Conservation (phyloP, 1,284 basidiomycete species). For the Microbotryomycetes sp. region DNA sequence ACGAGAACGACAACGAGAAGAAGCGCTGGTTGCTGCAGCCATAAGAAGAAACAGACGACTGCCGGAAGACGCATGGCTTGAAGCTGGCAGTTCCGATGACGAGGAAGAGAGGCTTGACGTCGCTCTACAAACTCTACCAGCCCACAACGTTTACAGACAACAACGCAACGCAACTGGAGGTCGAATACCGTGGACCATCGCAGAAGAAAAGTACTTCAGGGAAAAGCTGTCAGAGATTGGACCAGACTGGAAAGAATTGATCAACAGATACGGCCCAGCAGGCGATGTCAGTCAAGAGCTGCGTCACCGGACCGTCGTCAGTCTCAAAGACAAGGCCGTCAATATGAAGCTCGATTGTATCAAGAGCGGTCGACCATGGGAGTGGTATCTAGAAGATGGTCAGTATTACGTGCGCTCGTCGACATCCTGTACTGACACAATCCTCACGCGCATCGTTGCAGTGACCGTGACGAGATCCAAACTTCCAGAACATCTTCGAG, state of each 20-base stretch:
- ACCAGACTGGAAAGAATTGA: slow-evolving; percentile 5
- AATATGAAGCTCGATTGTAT: slow-evolving; percentile 5
- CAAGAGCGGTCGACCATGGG: no score
- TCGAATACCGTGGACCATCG: not conserved
- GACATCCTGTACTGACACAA: no score
- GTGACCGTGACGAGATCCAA: not conserved
- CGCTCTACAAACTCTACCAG: no score
- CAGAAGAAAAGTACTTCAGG: slow-evolving; percentile 4
- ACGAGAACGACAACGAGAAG: not conserved
- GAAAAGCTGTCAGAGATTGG: not conserved
- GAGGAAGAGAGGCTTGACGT: not conserved
- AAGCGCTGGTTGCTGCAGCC: not conserved
- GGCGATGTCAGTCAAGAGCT: not conserved
- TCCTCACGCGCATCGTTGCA: no score
- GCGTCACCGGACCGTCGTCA: not conserved
- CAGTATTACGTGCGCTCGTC: no score
- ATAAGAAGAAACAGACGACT: not conserved
- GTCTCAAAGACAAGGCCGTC: slow-evolving; percentile 23
- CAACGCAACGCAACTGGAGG: not conserved
- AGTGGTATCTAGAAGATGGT: no score
- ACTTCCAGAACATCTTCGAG: not conserved
- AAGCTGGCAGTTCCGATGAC: not conserved
- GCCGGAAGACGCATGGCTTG: not conserved
- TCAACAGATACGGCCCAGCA: slow-evolving; percentile 1
- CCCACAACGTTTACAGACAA: not conserved